Conservation (phyloP, 805 yeast species). For the Grigorovia transvaalensis region DNA sequence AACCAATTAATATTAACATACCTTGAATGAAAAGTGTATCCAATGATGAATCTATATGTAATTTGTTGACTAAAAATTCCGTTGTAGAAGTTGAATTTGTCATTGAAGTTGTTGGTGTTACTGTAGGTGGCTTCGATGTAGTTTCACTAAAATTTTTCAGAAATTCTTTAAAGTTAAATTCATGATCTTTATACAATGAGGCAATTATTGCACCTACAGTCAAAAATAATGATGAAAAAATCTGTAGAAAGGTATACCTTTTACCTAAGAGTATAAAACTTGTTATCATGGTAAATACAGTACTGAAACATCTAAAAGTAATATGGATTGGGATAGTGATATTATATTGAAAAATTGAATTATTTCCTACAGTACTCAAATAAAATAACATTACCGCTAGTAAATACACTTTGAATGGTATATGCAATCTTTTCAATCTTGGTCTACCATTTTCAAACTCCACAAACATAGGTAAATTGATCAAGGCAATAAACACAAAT, state of each 20-base stretch:
- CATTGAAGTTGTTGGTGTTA: neutral
- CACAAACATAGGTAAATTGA: constrained; percentile 32
- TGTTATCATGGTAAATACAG: constrained; percentile 48
- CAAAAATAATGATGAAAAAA: constrained; percentile 40
- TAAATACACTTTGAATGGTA: constrained; percentile 37
- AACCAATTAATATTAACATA: constrained; percentile 31
- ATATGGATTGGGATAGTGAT: constrained; percentile 61
- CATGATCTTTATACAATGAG: constrained; percentile 25
- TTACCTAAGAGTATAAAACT: constrained; percentile 41
- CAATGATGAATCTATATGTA: neutral
- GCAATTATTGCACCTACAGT: constrained; percentile 46
- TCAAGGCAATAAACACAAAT: constrained; percentile 41
- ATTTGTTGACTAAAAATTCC: too few species aligned
- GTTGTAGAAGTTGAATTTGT: too few species aligned
- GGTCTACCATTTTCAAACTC: constrained; percentile 24
- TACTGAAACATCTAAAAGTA: constrained; percentile 53
- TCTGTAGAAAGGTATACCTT: constrained; percentile 36
- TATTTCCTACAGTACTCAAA: constrained; percentile 42
- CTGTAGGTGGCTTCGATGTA: neutral
- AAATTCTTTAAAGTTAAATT: constrained; percentile 7
- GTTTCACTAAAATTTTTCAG: neutral
- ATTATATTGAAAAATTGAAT: constrained; percentile 45
- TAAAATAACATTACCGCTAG: constrained; percentile 42
- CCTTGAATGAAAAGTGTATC: constrained; percentile 17
- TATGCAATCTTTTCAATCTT: constrained; percentile 26